Base-by-base conservation (phyloP, 2,329 filamentous ascomycete species). In the Zymoseptoria brevis region DNA sequence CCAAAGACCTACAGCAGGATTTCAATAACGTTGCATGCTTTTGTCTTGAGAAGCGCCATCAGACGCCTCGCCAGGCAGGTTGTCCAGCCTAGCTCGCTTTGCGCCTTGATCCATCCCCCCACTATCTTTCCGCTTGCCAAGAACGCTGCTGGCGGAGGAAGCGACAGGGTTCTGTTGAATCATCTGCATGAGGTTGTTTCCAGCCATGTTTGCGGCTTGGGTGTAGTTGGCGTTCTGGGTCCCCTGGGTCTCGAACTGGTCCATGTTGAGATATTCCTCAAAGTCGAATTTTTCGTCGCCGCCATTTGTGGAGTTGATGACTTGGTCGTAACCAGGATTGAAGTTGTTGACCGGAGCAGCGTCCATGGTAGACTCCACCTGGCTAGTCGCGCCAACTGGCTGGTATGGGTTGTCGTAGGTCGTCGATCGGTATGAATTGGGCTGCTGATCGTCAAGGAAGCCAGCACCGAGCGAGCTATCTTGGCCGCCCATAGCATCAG, bases 71-170 rank as follows among this genome's bases (percentile, higher is more conserved):
- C 26, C 26, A 29, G 7, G 8, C 26, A 29, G 7, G 6, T 29
- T 8, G 26, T 29, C 26, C 7, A 29, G 7, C 26, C 26, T 29
- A 29, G 26, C 26, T 29, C 26, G 26, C 26, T 29, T 29, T 8
- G 26, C 26, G 7, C 26, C 26, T 8, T 29, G 26, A 29, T 29
- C 26, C 26, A 29, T 29, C 26, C 26, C 26, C 8, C 26, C 26
- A n/a, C 35, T 45, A 21, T 54, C 57, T 60, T 66, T 67, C 21
- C 65, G 62, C 65, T 67, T 67, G 16, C 65, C 63, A 6, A 64
- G 60, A 8, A 59, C 50, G 8, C 53, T 45, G 16, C 26, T 24
- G 8, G n/a, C 26, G 11, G n/a, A 9, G 13, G 35, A 21, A 11
- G 13, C 50, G n/a, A 21, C 57, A 11, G 19, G 24, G 2, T 30